Percentiles rank a stretch among this genome's conserved stretches.
phyloP scores from a whole-genome alignment of 75 land plant species.

The Pseudotsuga menziesii region DNA sequence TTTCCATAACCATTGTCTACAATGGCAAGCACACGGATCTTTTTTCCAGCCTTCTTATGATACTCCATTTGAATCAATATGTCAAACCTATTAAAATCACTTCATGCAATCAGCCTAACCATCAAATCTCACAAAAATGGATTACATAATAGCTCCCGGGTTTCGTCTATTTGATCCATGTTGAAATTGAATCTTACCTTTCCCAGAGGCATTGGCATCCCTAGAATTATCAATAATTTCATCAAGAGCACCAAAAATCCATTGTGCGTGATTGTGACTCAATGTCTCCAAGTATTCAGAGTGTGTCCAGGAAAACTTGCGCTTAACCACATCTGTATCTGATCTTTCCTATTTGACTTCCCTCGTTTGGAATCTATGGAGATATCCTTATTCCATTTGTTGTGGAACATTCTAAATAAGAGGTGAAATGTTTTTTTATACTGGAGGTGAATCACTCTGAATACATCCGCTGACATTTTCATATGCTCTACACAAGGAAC shows the following conservation, averaged over 20 bases:
- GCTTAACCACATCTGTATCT: not conserved
- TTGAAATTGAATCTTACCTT: too few species aligned
- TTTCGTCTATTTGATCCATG: too few species aligned
- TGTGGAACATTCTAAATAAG: not conserved
- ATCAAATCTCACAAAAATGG: too few species aligned
- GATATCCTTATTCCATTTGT: not conserved
- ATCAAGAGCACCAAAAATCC: slow-evolving; percentile 79
- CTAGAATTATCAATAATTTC: slow-evolving; percentile 76
- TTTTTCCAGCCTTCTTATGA: slow-evolving; percentile 16
- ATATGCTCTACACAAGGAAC: not conserved
- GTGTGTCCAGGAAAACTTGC: not conserved
- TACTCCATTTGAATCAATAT: slow-evolving; percentile 32
- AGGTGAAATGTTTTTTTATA: too few species aligned
- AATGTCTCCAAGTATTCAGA: slow-evolving; percentile 53
- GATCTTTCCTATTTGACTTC: not conserved
- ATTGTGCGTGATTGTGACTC: slow-evolving; percentile 52
- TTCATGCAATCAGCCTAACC: too few species aligned
- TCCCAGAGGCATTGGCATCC: slow-evolving; percentile 64
- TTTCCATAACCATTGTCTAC: too few species aligned
- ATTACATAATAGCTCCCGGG: too few species aligned
- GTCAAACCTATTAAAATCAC: too few species aligned
- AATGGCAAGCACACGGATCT: slow-evolving; percentile 54
- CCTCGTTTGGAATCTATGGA: not conserved
- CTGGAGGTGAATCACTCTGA: not conserved
- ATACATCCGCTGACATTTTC: not conserved